Evolutionary conservation across 345 rosid species (phyloP).

Genomic region (Syzygium aqueum): DNA sequence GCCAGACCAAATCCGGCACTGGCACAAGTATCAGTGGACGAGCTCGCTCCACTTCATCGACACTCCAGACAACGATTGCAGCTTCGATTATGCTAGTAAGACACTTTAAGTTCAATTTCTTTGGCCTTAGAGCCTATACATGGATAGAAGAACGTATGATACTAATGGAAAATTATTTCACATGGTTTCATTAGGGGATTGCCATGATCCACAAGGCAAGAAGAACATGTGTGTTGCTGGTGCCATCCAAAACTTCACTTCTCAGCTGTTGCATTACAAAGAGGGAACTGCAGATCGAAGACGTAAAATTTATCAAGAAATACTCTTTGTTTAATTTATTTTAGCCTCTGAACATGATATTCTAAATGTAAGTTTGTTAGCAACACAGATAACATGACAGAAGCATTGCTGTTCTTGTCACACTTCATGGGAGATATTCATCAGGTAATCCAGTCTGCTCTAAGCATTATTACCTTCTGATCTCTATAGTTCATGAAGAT

Average conservation of each 20-base stretch:
- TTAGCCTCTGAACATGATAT: background rate
- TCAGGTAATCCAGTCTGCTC: constrained; percentile 34
- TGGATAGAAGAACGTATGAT: background rate
- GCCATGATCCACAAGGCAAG: constrained; percentile 53
- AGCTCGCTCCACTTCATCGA: constrained; percentile 75
- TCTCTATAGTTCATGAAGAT: background rate
- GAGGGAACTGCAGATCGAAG: constrained; percentile 85
- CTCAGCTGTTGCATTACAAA: constrained; percentile 80
- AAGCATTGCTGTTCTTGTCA: constrained; percentile 80
- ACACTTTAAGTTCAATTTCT: background rate
- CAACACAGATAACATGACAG: constrained; percentile 78
- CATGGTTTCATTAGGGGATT: constrained; percentile 52
- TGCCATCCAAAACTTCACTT: constrained; percentile 78
- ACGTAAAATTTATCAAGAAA: constrained; percentile 21
- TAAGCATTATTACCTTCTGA: background rate
- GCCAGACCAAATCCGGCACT: constrained; percentile 79
- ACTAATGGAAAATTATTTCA: background rate
- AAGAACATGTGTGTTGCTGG: constrained; percentile 76
- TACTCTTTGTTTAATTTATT: background rate
- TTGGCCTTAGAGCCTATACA: background rate
- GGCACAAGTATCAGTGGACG: constrained; percentile 65
- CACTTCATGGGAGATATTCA: constrained; percentile 96
- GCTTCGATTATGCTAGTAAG: constrained; percentile 44
- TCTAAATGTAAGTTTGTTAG: background rate
- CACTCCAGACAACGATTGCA: constrained; percentile 58